phyloP scores from a whole-genome alignment of 495 filamentous ascomycete genomes.

The Neurospora tetraspora region DNA sequence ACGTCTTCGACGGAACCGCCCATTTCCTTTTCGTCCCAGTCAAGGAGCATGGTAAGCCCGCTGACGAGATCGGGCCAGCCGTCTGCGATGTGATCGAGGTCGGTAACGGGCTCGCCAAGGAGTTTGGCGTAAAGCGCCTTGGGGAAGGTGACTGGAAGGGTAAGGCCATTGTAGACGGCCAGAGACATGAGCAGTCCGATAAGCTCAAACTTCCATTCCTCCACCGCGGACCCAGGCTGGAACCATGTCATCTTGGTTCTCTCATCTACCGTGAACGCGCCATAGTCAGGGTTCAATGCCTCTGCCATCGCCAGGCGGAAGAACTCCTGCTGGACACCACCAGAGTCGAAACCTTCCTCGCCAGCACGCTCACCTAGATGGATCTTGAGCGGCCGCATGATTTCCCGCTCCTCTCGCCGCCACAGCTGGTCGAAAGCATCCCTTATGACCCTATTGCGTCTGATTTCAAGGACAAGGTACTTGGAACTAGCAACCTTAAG shows the following conservation, averaged over 20 bases:
- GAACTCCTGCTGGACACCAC: constrained; percentile 92
- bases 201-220: constrained; percentile 82
- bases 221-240: constrained; percentile 66
- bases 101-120: constrained; percentile 51
- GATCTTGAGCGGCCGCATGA: constrained; percentile 79
- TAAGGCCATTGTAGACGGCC: constrained; percentile 91
- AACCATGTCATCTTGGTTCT: constrained; percentile 78
- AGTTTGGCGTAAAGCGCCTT: constrained; percentile 74
- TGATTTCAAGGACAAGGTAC: constrained; percentile 69
- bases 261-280: constrained; percentile 63
- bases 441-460: constrained; percentile 56
- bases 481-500: constrained; percentile 55
- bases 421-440: constrained; percentile 86
- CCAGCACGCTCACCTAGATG: constrained; percentile 69
- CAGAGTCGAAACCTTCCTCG: constrained; percentile 86
- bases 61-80: constrained; percentile 76
- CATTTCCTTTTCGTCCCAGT: constrained; percentile 56
- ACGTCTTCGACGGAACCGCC: constrained; percentile 65
- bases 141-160: constrained; percentile 80
- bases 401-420: constrained; percentile 70
- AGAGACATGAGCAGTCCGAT: constrained; percentile 78
- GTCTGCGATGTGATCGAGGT: constrained; percentile 67
- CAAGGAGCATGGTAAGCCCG: constrained; percentile 57
- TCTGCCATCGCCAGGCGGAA: constrained; percentile 74
- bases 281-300: constrained; percentile 65